A percentile compares a stretch with the other conserved stretches of the same genome.
Evolutionary conservation across 225 moss, liverwort and hornwort species (phyloP).

Genomic region (Polytrichum commune): DNA sequence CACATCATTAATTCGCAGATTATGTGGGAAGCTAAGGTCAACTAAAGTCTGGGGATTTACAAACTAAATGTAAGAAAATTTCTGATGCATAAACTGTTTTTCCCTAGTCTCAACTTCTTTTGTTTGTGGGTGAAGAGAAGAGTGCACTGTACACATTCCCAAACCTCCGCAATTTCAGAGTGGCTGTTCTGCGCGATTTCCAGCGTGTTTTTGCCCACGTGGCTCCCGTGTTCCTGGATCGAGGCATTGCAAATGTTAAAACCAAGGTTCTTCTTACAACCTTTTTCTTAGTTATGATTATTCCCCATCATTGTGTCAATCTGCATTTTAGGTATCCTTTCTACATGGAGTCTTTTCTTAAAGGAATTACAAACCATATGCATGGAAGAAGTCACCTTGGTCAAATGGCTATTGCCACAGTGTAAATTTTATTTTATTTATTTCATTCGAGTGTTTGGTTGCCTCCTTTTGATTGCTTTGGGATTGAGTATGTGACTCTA

Average conservation of each 20-base stretch:
- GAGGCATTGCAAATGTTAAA: conserved; percentile 87
- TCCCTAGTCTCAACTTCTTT: background rate
- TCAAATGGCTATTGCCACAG: too few species aligned
- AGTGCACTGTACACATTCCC: conserved; percentile 91
- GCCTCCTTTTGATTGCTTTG: background rate
- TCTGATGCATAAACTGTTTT: too few species aligned
- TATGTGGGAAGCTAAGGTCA: too few species aligned
- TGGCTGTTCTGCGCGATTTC: conserved; percentile 69
- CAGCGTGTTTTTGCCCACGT: conserved; percentile 89
- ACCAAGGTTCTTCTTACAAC: conserved; percentile 59
- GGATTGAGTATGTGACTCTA: too few species aligned
- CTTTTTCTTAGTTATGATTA: background rate
- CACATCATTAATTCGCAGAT: too few species aligned
- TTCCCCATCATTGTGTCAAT: background rate
- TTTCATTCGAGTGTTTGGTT: background rate
- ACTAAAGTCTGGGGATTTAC: too few species aligned
- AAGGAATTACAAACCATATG: too few species aligned
- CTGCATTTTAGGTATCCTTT: too few species aligned
- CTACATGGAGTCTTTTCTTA: too few species aligned
- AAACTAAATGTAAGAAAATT: too few species aligned
- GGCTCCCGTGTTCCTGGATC: conserved; percentile 81
- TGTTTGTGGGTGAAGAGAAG: conserved; percentile 52
- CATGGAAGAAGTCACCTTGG: too few species aligned
- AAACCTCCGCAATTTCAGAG: conserved; percentile 78
- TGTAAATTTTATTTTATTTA: background rate